Conservation (phyloP, 768 basidiomycete species). For the Amylocystis lapponica region DNA sequence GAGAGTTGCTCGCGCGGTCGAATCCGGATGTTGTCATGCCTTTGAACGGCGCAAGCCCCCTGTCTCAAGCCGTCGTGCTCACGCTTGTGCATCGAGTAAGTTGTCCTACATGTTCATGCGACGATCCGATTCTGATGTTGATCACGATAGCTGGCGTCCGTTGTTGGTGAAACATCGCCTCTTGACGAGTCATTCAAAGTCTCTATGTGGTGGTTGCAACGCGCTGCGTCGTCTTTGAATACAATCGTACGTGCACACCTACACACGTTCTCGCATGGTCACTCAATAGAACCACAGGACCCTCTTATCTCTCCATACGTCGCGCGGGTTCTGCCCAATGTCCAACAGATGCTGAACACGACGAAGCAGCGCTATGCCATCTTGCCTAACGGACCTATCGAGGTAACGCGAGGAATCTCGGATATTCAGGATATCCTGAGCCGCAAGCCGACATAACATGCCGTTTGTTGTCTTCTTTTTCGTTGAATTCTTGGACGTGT, state of each 20-base stretch:
- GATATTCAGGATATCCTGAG: constrained; percentile 71
- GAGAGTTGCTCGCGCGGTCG: constrained; percentile 65
- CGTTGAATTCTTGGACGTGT: constrained; percentile 4
- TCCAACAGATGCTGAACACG: constrained; percentile 68
- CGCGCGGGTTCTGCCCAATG: constrained; percentile 73
- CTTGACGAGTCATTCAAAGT: constrained; percentile 78
- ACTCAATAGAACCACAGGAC: constrained; percentile 41
- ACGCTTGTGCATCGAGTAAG: constrained; percentile 79
- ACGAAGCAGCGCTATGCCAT: constrained; percentile 78
- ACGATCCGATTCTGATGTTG: background rate
- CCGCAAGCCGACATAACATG: constrained; percentile 30
- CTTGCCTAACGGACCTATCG: constrained; percentile 64
- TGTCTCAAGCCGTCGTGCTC: constrained; percentile 81
- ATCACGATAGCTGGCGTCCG: constrained; percentile 53
- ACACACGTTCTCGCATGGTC: background rate
- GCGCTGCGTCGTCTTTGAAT: constrained; percentile 63
- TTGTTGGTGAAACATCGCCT: constrained; percentile 71
- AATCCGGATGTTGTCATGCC: constrained; percentile 82
- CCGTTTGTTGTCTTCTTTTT: constrained; percentile 1
- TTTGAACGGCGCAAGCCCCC: constrained; percentile 55
- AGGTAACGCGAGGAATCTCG: constrained; percentile 64
- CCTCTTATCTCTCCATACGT: constrained; percentile 79
- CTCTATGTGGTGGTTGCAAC: constrained; percentile 84
- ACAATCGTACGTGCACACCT: constrained; percentile 63
- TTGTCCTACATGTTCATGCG: constrained; percentile 10